These are phyloP conservation scores for Pseudozyma sp. DNA, from an alignment of 1,284 basidiomycete genomes.

Conservation along the genomic window DNA sequence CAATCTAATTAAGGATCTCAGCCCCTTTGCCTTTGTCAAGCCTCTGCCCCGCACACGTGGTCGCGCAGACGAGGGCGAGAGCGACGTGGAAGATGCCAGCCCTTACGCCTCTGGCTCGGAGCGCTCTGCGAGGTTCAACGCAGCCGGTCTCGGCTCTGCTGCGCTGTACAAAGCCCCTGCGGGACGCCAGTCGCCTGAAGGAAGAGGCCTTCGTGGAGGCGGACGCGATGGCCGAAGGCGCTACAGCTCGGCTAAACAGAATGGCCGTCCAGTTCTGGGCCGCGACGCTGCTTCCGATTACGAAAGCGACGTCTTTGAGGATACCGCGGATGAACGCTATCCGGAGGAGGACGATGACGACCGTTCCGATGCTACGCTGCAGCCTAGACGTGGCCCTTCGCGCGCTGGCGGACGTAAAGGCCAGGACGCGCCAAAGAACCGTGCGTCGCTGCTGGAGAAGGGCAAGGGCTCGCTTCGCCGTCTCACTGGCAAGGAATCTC, in stretches of 20 bases:
- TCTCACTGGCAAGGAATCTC: slow-evolving; percentile 25
- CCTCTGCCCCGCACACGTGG: slow-evolving; percentile 56
- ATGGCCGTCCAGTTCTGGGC: slow-evolving; percentile 36
- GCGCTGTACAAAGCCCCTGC: slow-evolving; percentile 26
- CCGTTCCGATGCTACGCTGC: slow-evolving; percentile 32
- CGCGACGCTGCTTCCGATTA: slow-evolving; percentile 23
- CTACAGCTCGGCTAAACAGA: slow-evolving; percentile 35
- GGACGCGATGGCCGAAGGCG: slow-evolving; percentile 37
- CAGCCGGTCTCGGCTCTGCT: slow-evolving; percentile 39
- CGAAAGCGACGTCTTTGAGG: slow-evolving; percentile 38
- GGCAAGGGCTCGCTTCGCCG: slow-evolving; percentile 40
- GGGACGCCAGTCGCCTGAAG: slow-evolving; percentile 18
- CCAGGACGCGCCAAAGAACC: slow-evolving; percentile 10
- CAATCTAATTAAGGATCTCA: slow-evolving; percentile 58
- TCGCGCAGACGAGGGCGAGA: slow-evolving; percentile 46
- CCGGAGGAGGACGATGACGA: slow-evolving; percentile 38
- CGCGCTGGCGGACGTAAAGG: slow-evolving; percentile 20
- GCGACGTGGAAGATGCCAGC: slow-evolving; percentile 39
- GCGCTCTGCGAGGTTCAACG: slow-evolving; percentile 37
- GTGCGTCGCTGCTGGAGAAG: slow-evolving; percentile 25
- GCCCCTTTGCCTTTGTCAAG: slow-evolving; percentile 53
- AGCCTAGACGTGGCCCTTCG: slow-evolving; percentile 29
- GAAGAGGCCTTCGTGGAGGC: slow-evolving; percentile 30
- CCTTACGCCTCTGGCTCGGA: slow-evolving; percentile 36
- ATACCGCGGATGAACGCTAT: slow-evolving; percentile 28